These are phyloP conservation scores for Boletus vermiculosoides DNA, from an alignment of 768 basidiomycete genomes.

Conservation along the genomic window DNA sequence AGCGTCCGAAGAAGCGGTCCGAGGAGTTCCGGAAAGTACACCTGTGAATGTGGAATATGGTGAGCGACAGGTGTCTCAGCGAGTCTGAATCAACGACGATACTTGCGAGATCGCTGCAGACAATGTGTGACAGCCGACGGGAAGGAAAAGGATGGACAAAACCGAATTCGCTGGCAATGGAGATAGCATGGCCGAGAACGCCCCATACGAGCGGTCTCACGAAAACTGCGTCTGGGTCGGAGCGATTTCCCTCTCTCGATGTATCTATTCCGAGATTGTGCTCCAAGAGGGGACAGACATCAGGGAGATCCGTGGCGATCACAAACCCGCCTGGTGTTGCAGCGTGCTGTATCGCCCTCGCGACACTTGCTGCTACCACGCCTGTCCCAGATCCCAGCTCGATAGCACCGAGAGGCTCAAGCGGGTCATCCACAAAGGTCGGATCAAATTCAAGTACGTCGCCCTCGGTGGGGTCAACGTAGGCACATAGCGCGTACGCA, in stretches of 20 bases:
- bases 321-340: constrained; percentile 26
- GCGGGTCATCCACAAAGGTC: constrained; percentile 36
- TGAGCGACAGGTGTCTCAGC: not conserved
- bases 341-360: constrained; percentile 38
- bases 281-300: constrained; percentile 57
- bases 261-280: constrained; percentile 33
- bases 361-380: constrained; percentile 50
- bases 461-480: constrained; percentile 43
- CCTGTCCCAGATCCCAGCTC: constrained; percentile 84
- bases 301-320: constrained; percentile 72
- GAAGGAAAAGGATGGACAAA: constrained; percentile 6
- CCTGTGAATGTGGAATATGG: constrained; percentile 40
- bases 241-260: constrained; percentile 17
- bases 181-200: constrained; percentile 39
- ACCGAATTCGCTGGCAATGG: constrained; percentile 41
- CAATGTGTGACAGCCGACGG: constrained; percentile 54
- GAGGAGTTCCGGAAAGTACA: constrained; percentile 84
- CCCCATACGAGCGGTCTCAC: constrained; percentile 77
- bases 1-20: constrained; percentile 75
- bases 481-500: constrained; percentile 56
- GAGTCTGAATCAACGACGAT: not conserved
- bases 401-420: constrained; percentile 40
- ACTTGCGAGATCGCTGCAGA: constrained; percentile 84
- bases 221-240: constrained; percentile 2
- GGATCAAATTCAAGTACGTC: constrained; percentile 51